Percentiles rank a stretch among this genome's conserved stretches.
phyloP scores from a whole-genome alignment of 495 filamentous ascomycete species.

The Tuber borchii region DNA sequence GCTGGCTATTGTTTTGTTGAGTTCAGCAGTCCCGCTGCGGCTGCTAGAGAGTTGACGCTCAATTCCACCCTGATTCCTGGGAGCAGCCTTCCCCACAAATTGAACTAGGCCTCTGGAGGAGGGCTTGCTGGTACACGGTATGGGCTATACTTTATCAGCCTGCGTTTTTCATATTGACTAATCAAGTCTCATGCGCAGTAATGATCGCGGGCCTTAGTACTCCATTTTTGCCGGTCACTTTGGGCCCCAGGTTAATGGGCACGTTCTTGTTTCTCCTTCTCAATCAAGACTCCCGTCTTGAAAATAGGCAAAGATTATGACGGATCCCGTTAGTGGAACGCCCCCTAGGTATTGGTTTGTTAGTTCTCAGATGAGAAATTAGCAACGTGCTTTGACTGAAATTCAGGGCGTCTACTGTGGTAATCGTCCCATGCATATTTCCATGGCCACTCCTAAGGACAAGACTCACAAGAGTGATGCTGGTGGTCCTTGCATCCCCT shows the following conservation, averaged over 20 bases:
- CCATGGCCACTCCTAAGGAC: constrained; percentile 97
- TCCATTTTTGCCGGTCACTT: constrained; percentile 98
- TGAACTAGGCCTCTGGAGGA: no score
- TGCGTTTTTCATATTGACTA: constrained; percentile 7
- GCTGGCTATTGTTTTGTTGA: no score
- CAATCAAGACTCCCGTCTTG: constrained; percentile 91
- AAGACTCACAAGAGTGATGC: constrained; percentile 63
- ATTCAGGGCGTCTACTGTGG: constrained; percentile 99
- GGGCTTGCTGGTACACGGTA: no score
- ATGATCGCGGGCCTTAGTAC: constrained; percentile 92
- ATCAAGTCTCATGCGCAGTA: constrained; percentile 50
- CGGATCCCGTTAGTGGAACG: no score
- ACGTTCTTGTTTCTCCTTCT: constrained; percentile 92
- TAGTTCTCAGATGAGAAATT: constrained; percentile 93
- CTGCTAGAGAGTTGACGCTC: no score
- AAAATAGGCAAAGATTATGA: constrained; percentile 98
- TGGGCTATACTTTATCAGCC: no score
- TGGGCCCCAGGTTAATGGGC: constrained; percentile 97
- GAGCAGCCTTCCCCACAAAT: no score
- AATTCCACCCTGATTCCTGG: no score
- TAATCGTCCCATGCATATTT: constrained; percentile 98
- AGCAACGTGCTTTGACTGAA: constrained; percentile 88
- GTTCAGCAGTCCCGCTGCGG: no score
- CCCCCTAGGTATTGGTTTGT: no score
- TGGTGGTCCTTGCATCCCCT: constrained; percentile 53